Evolutionary conservation across 257 asterid genomes (phyloP), one percentile per base, ranked within the genome.

Genomic region (Gentiana macrophylla): DNA sequence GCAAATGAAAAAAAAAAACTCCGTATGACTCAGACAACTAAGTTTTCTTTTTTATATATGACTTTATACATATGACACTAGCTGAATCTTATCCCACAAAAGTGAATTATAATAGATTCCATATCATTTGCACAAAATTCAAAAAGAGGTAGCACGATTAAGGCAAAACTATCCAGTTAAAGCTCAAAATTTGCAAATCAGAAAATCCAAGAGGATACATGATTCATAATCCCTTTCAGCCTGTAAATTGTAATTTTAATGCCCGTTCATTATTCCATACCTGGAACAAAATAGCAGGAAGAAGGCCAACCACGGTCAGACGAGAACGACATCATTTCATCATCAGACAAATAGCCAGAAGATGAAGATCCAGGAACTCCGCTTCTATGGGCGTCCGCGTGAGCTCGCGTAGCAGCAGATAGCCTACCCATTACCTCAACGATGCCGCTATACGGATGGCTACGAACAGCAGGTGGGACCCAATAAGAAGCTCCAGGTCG

Each of bases 231-330:
- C 9, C 46, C 9, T 2, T 41, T 41, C 8, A 10, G 1, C 46
- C 6, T 1, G 8, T 32, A 4, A 51, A 32, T 51, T 3, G 32
- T 6, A 15, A 6, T 15, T 13, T 35, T 4, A n/a, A 34, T 2
- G 34, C 2, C 35, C 24, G 24, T 3, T 37, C 48, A 24, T 49
- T 6, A 8, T 41, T 15, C 44, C 15, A 35, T 32, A 72, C 79
- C 76, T 66, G 62, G 62, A 32, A 64, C 66, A 3, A 77, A 72
- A 64, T 66, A 77, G 6, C 71, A 47, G 38, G 70, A 50, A 8
- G 82, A 77, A 13, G 82, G 82, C 82, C 82, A 77, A 1, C 72
- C 70, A 52, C 63, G 72, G 32, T 57, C 48, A 32, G 71, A 57
- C 36, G 67, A 3, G 15, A 59, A 36, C 32, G 67, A 51, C 72